Base-by-base conservation (phyloP, 345 rosid species). In the Draba incana region DNA sequence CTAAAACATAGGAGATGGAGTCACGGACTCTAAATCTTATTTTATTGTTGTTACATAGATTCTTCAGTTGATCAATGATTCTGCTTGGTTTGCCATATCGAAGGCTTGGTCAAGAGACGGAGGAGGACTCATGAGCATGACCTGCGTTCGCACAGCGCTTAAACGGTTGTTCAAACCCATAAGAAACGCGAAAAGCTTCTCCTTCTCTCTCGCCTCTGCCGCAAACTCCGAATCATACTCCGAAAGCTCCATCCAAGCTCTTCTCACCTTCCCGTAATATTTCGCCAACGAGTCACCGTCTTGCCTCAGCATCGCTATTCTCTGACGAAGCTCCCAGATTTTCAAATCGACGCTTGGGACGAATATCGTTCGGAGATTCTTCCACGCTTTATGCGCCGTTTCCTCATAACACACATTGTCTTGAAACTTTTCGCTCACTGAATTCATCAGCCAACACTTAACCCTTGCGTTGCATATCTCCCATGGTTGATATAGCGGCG, bases 121-220 rank as follows among this genome's bases (percentile, higher is more conserved):
- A 57, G 64, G 64, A 45, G 72, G 55, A 45, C 10, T 12, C 64
- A 57, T 56, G 33, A 57, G 6, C 37, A 45, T 45, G 9, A 56
- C 35, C 3, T 10, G 62, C 4, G 37, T 56, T 46, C 28, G 24
- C 72, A 68, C 10, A 46, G 0, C 5, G 56, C 28, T 35, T 20
- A 45, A 7, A 0, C 4, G 37, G 1, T 44, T 35, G 37, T 44
- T 24, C 27, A 67, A 67, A 5, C 63, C 63, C 64, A 56, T 68
- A 11, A 57, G 8, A 46, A 68, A 68, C 63, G 16, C 56, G 3
- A 20, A 56, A 44, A 13, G 55, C 15, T 45, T 1, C 63, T 45
- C 63, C 27, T 67, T 67, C 55, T 67, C 71, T 33, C 55, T 67
- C 25, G 35, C 63, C 27, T 67, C 71, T 10, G 3, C n/a, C n/a